A percentile compares a stretch with the other conserved stretches of the same genome.
Conservation (phyloP, 2,329 filamentous ascomycete genomes). For the Corniculantispora saksenae region DNA sequence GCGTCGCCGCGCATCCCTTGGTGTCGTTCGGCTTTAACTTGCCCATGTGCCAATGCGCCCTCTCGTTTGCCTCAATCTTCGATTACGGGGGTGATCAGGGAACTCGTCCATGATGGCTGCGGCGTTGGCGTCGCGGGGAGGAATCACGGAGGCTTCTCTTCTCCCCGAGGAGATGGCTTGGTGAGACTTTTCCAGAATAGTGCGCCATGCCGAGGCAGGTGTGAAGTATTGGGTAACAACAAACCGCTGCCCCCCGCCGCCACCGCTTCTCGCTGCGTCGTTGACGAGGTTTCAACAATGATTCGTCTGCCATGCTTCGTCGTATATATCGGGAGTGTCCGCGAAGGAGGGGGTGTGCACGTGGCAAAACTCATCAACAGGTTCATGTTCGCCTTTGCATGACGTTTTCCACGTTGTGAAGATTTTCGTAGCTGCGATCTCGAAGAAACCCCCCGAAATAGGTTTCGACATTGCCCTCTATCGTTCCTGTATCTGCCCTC, state of each 20-base stretch:
- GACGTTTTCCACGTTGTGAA: neutral
- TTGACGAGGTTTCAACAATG: neutral
- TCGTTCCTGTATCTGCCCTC: neutral
- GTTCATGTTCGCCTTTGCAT: neutral
- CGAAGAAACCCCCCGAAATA: neutral
- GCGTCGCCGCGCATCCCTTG: constrained; percentile 9
- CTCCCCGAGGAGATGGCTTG: neutral
- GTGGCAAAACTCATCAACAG: neutral
- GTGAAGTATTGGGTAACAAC: neutral
- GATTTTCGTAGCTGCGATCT: neutral
- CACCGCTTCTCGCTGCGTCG: constrained; percentile 18
- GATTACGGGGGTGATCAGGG: neutral
- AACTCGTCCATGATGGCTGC: neutral
- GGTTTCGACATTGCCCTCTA: no score
- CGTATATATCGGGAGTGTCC: neutral
- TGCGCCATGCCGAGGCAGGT: neutral
- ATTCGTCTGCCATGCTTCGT: neutral
- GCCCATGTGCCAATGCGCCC: neutral
- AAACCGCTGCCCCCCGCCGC: neutral
- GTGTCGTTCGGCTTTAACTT: neutral
- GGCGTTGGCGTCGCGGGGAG: neutral
- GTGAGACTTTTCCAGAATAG: neutral
- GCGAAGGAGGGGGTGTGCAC: neutral
- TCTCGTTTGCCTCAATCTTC: neutral
- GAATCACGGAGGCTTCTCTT: neutral